Evolutionary conservation across 768 basidiomycete genomes (phyloP), one percentile per base, ranked within the genome.

Genomic region (Lenzites betulinus): DNA sequence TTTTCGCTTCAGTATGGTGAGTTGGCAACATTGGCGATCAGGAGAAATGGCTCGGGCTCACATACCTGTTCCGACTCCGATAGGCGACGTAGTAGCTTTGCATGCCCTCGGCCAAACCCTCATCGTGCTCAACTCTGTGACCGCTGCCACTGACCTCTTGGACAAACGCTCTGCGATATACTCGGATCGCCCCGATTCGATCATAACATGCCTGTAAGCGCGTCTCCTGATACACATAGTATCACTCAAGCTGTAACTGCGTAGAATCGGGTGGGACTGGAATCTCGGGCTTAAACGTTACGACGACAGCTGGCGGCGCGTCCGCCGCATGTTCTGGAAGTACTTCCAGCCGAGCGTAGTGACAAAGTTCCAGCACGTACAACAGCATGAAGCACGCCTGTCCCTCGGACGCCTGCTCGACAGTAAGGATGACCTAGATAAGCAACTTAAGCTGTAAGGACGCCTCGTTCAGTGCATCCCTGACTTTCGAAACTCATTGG

Each of bases 141-240:
- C 51, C 25, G 62, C 62, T 5, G 64, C 65, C 13, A 22, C 30
- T 16, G 70, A 72, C 22, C 62, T 73, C 15, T 55, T 73, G 8
- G 68, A 71, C 22, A 72, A 67, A 44, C 62, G 69, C 13, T 66
- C 65, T 33, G 54, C 62, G 2, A 66, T 65, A 1, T 67, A 68
- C 50, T 71, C 70, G 1, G 67, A 69, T 28, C n/a, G 53, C 7
- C 28, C 36, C 7, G 30, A n/a, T 11, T 50, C 46, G 2, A 18
- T 22, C 1, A 15, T 57, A 1, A 16, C 22, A 5, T 22, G 50
- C 1, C 16, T 54, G 59, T 60, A 23, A 20, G 36, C 9, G 15
- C 28, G 1, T n/a, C 18, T 15, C 38, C 38, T 39, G 4, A 3
- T 18, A 5, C 4, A 3, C 6, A n/a, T n/a, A n/a, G n/a, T n/a